Evolutionary conservation across 768 basidiomycete species (phyloP), one percentile per base, ranked within the genome.

Genomic region (Pisolithus tinctorius): DNA sequence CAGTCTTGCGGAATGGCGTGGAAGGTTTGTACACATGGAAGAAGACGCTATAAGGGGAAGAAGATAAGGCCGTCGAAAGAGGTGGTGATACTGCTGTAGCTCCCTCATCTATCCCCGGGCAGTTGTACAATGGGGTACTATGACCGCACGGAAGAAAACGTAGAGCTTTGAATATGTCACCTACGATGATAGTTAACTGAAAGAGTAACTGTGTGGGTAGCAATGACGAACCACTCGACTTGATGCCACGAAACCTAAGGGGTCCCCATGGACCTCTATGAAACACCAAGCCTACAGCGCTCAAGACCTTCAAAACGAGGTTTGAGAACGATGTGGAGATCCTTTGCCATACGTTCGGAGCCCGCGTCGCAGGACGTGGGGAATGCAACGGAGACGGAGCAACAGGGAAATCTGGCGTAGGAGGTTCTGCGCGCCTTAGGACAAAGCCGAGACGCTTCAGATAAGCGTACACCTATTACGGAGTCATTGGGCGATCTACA

Each of bases 1-100:
- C 70, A 0, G 82, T 86, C 70, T 85, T 91, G 63, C 81, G 85
- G 71, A 83, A 95, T 7, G 87, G 75, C 0, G 91, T 90, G 6
- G 82, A 83, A 2, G 95, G 95, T 62, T 95, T 96, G 72, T 94
- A 95, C 4, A 92, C 73, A 60, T 96, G 86, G 67, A 77, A 98
- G 70, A 96, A 97, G 4, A 91, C 77, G 47, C 79, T 73, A 64
- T 94, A 97, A 0, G 86, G 86, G 1, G 84, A 79, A 2, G 63
- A 46, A 14, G 11, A 34, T 34, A 13, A 5, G 34, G 11, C 11
- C 34, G 34, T 14, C 34, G 34, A 34, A 34, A 13, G 13, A 14
- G 34, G 13, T 34, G 34, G 11, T 14, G 34, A 14, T 34, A 34
- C 5, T 48, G 29, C 51, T 52, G 31, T 62, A 5, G 34, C 11